Percentiles rank a stretch among this genome's conserved stretches.
phyloP scores from a whole-genome alignment of 352 stramenopile species.

The Pythium aquatile region DNA sequence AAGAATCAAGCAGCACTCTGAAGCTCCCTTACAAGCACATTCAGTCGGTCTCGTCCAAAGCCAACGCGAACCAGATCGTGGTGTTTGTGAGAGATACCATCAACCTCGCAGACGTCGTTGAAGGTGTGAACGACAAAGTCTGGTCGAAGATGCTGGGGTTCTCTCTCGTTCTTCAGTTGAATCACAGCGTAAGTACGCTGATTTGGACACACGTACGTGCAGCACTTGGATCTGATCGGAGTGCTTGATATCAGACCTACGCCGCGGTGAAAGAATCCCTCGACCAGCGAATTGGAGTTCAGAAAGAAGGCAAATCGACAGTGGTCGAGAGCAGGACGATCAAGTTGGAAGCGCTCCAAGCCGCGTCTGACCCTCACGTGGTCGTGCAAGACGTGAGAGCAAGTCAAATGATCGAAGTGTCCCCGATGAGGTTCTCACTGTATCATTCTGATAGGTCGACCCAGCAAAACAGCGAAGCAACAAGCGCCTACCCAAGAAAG shows the following conservation, averaged over 20 bases:
- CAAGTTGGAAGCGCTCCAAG: background rate
- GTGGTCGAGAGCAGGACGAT: background rate
- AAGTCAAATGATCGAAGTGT: too few relatives aligned
- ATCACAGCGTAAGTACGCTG: background rate
- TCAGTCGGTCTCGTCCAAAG: background rate
- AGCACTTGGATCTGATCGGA: background rate
- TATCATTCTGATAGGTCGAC: background rate
- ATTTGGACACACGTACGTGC: background rate
- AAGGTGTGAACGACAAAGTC: slow-evolving; percentile 4
- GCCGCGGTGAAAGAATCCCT: background rate
- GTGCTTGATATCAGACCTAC: background rate
- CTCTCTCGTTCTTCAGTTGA: background rate
- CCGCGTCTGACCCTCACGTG: too few relatives aligned
- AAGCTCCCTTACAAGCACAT: slow-evolving; percentile 30
- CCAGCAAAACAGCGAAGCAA: background rate
- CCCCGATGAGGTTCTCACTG: background rate
- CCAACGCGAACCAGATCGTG: background rate
- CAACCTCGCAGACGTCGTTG: slow-evolving; percentile 9
- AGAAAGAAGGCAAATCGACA: background rate
- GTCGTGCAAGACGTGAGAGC: background rate
- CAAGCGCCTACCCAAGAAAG: background rate
- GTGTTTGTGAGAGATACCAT: slow-evolving; percentile 6
- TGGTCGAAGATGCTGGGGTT: background rate
- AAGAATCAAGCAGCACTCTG: slow-evolving; percentile 18
- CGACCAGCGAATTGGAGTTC: background rate